Conservation (phyloP, 495 filamentous ascomycete genomes). For the Penicillium simplicissimum region DNA sequence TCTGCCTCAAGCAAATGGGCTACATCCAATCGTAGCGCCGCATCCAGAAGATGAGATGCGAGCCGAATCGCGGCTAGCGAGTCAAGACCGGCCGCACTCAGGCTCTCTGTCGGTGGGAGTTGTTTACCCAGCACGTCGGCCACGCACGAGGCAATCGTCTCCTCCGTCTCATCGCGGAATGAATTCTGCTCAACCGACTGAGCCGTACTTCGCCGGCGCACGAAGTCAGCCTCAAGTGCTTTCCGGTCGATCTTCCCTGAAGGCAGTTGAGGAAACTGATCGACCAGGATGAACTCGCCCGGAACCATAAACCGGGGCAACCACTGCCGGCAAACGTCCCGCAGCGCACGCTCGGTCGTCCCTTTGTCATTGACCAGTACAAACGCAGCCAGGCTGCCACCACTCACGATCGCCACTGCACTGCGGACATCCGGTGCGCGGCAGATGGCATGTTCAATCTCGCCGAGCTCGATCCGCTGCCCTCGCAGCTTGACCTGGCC, state of each 20-base stretch:
- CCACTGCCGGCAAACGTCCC: slow-evolving; percentile 64
- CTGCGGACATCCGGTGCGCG: slow-evolving; percentile 51
- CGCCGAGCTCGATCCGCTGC: slow-evolving; percentile 80
- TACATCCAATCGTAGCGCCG: slow-evolving; percentile 53
- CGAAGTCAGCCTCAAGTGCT: slow-evolving; percentile 58
- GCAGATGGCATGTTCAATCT: slow-evolving; percentile 71
- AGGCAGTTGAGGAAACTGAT: slow-evolving; percentile 66
- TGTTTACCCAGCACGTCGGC: slow-evolving; percentile 44
- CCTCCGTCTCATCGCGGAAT: slow-evolving; percentile 39
- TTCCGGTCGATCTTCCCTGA: slow-evolving; percentile 79
- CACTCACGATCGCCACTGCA: slow-evolving; percentile 61
- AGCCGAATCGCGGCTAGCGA: slow-evolving; percentile 71
- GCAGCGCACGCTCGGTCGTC: slow-evolving; percentile 39
- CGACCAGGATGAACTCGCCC: slow-evolving; percentile 60
- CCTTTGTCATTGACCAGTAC: slow-evolving; percentile 49
- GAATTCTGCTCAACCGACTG: slow-evolving; percentile 30
- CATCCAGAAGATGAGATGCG: slow-evolving; percentile 55
- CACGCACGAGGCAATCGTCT: slow-evolving; percentile 50
- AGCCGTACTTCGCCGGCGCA: slow-evolving; percentile 21
- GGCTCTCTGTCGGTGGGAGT: slow-evolving; percentile 38
- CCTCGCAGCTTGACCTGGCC: slow-evolving; percentile 84
- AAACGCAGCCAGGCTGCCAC: slow-evolving; percentile 65
- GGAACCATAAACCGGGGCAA: slow-evolving; percentile 80
- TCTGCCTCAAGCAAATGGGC: slow-evolving; percentile 57
- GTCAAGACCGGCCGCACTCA: slow-evolving; percentile 65